Conservation (phyloP, 306 rosid genomes). For the Sindora glabra region DNA sequence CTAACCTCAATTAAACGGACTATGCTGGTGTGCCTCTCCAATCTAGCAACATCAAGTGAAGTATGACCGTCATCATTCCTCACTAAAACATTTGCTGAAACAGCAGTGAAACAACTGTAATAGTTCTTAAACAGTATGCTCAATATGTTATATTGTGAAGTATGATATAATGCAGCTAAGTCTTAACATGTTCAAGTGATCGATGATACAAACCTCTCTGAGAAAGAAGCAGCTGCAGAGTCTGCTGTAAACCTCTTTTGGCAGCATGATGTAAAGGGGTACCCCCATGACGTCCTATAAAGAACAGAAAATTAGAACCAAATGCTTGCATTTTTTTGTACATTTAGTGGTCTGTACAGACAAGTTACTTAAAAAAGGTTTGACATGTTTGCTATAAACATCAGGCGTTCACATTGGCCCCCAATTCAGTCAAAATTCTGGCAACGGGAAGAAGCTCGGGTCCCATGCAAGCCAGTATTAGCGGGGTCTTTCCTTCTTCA, state of each 20-base stretch:
- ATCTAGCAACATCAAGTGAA: constrained; percentile 18
- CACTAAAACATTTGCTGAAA: constrained; percentile 15
- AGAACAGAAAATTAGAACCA: not conserved
- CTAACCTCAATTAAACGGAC: constrained; percentile 22
- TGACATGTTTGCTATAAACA: not conserved
- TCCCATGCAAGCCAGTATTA: constrained; percentile 12
- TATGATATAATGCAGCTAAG: not conserved
- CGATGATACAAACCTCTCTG: constrained; percentile 6
- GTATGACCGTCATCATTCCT: constrained; percentile 23
- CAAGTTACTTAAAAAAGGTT: not conserved
- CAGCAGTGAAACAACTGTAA: not conserved
- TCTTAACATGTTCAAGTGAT: not conserved
- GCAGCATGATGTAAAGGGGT: constrained; percentile 26
- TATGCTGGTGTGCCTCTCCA: not conserved
- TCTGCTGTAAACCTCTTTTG: not conserved
- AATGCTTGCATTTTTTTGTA: too few relatives aligned
- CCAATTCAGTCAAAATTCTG: constrained; percentile 16
- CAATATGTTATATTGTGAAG: not conserved
- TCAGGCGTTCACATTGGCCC: constrained; percentile 12
- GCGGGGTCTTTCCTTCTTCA: constrained; percentile 12
- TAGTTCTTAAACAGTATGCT: not conserved
- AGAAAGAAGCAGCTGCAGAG: constrained; percentile 10
- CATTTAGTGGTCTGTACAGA: not conserved
- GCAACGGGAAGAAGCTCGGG: constrained; percentile 4
- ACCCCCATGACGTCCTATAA: constrained; percentile 13